A percentile compares a stretch with the other conserved stretches of the same genome.
phyloP scores from a whole-genome alignment of 768 basidiomycete species.

The Tephrocybe sp. region DNA sequence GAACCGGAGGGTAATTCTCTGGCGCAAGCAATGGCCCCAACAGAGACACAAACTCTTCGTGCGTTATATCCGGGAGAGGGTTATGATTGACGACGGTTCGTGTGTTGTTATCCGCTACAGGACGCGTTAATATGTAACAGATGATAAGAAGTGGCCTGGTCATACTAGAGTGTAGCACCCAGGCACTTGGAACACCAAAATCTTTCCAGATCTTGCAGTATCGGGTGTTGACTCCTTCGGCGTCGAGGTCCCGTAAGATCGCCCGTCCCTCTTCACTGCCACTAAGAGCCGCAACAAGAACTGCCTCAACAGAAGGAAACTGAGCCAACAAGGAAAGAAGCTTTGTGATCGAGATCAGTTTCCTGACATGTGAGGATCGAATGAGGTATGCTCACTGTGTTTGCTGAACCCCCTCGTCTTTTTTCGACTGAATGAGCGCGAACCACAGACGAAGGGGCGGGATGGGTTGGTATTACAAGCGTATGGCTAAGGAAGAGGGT shows the following conservation, averaged over 20 bases:
- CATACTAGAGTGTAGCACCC: conserved; percentile 75
- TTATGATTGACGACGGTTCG: conserved; percentile 84
- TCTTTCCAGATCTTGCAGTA: conserved; percentile 75
- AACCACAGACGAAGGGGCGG: conserved; percentile 50
- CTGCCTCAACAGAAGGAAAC: conserved; percentile 61
- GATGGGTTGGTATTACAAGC: conserved; percentile 58
- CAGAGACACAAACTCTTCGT: conserved; percentile 81
- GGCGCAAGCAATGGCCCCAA: conserved; percentile 80
- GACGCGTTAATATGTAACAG: neutral
- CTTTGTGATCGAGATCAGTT: conserved; percentile 20
- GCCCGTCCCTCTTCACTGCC: conserved; percentile 67
- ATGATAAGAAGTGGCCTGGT: neutral
- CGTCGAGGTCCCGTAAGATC: conserved; percentile 62
- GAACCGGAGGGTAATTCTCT: conserved; percentile 60
- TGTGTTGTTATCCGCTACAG: conserved; percentile 50
- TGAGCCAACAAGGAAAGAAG: conserved; percentile 72
- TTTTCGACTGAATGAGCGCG: conserved; percentile 73
- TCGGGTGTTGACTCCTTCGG: conserved; percentile 63
- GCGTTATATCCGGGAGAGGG: conserved; percentile 81
- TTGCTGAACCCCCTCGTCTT: conserved; percentile 70
- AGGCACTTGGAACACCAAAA: conserved; percentile 74
- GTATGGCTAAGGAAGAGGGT: conserved; percentile 80
- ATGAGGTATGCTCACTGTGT: conserved; percentile 33
- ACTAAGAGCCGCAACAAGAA: conserved; percentile 71
- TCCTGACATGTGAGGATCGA: neutral